Percentiles rank a stretch among this genome's conserved stretches.
Conservation (phyloP, 352 stramenopile species). For the Thalassiosira livingstoniorum region DNA sequence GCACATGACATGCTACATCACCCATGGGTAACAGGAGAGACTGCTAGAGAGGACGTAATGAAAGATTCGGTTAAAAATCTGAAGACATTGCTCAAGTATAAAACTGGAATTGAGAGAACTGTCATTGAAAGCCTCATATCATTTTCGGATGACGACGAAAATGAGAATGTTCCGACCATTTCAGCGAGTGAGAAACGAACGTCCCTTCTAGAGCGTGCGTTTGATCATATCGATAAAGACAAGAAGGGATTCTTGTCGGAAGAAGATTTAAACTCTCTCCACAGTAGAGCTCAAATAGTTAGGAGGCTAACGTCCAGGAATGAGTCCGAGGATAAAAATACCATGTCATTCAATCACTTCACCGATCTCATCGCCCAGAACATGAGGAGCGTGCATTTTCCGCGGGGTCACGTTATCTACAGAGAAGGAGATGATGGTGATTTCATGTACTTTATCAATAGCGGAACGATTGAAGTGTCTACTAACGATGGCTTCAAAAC, state of each 20-base stretch:
- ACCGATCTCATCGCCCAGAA: slow-evolving; percentile 75
- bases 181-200: slow-evolving; percentile 36
- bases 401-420: slow-evolving; percentile 78
- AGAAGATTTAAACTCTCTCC: slow-evolving; percentile 53
- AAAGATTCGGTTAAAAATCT: slow-evolving; percentile 53
- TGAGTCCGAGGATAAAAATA: slow-evolving; percentile 49
- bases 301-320: slow-evolving; percentile 32
- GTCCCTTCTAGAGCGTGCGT: slow-evolving; percentile 77
- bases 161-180: slow-evolving; percentile 9
- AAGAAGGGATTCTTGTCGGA: slow-evolving; percentile 75
- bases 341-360: slow-evolving; percentile 75
- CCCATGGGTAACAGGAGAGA: slow-evolving; percentile 89
- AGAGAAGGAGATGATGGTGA: slow-evolving; percentile 77
- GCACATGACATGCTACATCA: slow-evolving; percentile 91
- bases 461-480: slow-evolving; percentile 80
- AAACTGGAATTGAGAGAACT: slow-evolving; percentile 58
- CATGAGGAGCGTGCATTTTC: slow-evolving; percentile 80
- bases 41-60: slow-evolving; percentile 54
- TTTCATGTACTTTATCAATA: slow-evolving; percentile 86
- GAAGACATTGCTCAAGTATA: slow-evolving; percentile 51
- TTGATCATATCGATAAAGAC: slow-evolving; percentile 76
- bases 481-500: slow-evolving; percentile 63
- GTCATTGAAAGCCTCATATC: slow-evolving; percentile 72
- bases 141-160: slow-evolving; percentile 58
- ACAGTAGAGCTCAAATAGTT: too few relatives aligned